Evolutionary conservation across 257 asterid species (phyloP), one percentile per base, ranked within the genome.

Genomic region (Fraxinus pennsylvanica): DNA sequence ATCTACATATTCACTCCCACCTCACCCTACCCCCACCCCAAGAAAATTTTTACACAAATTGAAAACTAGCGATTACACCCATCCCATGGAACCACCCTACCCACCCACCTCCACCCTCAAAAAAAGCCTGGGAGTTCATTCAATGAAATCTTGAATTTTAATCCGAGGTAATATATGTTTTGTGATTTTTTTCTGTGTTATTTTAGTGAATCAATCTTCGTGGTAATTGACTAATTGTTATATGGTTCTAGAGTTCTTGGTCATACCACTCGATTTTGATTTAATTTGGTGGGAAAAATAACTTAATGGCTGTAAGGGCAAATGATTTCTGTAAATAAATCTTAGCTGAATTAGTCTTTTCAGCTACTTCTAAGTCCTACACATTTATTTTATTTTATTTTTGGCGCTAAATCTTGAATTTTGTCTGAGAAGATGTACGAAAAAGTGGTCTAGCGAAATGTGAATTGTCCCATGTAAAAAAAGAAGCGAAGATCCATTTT

Each of bases 81-180:
- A 25, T 25, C 27, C 27, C 27, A 25, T 25, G 27, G 27, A 32
- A 32, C 3, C 33, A 32, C 33, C 33, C 3, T 32, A 32, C 33
- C 33, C 33, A 25, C 27, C 33, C 33, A 32, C 33, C 1, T 32
- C 33, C 33, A 32, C 33, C 3, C 3, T 32, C 33, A 32, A 32
- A 32, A 32, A 32, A 32, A 25, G 27, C 27, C 27, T 74, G 88
- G 88, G 82, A 75, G 84, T 71, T 81, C 72, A 80, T 7, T 75
- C 66, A 59, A 83, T 85, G 78, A 57, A 71, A 78, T 61, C 84
- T 74, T 71, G 76, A 81, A 61, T 72, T 68, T 75, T 74, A 79
- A 33, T 43, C 76, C 30, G 74, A 76, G 88, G 87, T 81, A 81
- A 77, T 70, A 59, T 52, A 4, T 59, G 35, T 72, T 69, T 78